phyloP scores from a whole-genome alignment of 2,329 filamentous ascomycete genomes.

The Plenodomus tracheiphilus region DNA sequence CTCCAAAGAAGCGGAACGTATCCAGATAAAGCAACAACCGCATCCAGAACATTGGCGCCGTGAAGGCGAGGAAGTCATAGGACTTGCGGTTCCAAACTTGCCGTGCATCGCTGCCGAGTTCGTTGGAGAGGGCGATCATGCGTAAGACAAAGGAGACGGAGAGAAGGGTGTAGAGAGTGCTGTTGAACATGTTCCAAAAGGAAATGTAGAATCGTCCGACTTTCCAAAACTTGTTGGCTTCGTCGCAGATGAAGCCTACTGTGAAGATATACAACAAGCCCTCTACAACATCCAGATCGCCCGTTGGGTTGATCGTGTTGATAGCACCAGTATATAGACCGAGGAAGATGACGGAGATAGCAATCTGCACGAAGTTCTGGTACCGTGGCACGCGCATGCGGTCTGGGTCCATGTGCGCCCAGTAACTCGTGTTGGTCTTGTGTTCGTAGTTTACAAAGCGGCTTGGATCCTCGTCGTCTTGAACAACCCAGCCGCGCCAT shows the following conservation, averaged over 20 bases:
- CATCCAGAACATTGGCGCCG: slow-evolving; percentile 96
- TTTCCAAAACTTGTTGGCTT: slow-evolving; percentile 88
- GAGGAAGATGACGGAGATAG: slow-evolving; percentile 82
- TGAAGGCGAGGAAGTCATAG: slow-evolving; percentile 93
- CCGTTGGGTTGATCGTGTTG: slow-evolving; percentile 86
- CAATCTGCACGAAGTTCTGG: slow-evolving; percentile 86
- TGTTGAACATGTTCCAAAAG: slow-evolving; percentile 98
- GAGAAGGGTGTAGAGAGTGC: slow-evolving; percentile 76
- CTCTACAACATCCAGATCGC: slow-evolving; percentile 83
- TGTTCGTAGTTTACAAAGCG: slow-evolving; percentile 86
- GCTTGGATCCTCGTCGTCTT: slow-evolving; percentile 88
- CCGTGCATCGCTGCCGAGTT: slow-evolving; percentile 54
- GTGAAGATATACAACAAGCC: slow-evolving; percentile 89
- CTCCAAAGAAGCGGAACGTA: slow-evolving; percentile 91
- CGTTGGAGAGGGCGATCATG: slow-evolving; percentile 73
- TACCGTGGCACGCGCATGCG: slow-evolving; percentile 91
- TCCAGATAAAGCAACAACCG: slow-evolving; percentile 91
- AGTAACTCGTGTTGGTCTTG: slow-evolving; percentile 76
- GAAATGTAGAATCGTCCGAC: slow-evolving; percentile 87
- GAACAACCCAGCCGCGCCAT: slow-evolving; percentile 96
- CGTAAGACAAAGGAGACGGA: slow-evolving; percentile 77
- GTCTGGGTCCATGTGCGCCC: slow-evolving; percentile 86
- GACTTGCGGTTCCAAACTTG: slow-evolving; percentile 74
- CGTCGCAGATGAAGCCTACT: slow-evolving; percentile 85
- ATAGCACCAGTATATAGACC: slow-evolving; percentile 86